A percentile compares a stretch with the other conserved stretches of the same genome.
Conservation (phyloP, 768 basidiomycete genomes). For the Coprinopsis sp. region DNA sequence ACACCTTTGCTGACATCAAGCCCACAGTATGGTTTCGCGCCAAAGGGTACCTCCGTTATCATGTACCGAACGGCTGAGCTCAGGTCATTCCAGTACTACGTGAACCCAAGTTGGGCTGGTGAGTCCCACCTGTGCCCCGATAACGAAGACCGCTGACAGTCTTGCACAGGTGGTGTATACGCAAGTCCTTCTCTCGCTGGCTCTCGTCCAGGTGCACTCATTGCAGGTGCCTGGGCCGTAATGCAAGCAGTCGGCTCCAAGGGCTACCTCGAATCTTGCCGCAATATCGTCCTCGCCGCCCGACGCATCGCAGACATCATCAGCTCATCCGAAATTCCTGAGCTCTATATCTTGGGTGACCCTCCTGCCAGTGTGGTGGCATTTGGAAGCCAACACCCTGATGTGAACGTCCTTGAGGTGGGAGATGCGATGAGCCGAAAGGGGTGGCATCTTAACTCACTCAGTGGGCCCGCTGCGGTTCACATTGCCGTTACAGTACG, state of each 20-base stretch:
- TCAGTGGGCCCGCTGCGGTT: conserved; percentile 73
- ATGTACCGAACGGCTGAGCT: conserved; percentile 86
- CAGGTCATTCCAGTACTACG: conserved; percentile 80
- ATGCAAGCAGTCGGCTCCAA: conserved; percentile 89
- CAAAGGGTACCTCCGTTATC: conserved; percentile 91
- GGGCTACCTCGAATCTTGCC: conserved; percentile 86
- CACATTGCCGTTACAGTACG: conserved; percentile 94
- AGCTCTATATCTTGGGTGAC: conserved; percentile 84
- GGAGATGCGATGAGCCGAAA: conserved; percentile 82
- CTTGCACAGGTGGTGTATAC: conserved; percentile 72
- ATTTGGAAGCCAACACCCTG: conserved; percentile 62
- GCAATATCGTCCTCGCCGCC: conserved; percentile 71
- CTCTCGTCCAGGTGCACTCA: conserved; percentile 85
- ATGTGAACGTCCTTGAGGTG: conserved; percentile 77
- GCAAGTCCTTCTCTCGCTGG: conserved; percentile 87
- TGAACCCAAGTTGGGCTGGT: conserved; percentile 78
- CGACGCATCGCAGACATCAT: conserved; percentile 68
- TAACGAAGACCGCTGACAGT: conserved; percentile 1
- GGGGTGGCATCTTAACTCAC: conserved; percentile 91
- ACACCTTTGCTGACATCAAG: conserved; percentile 9
- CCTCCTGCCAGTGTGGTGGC: conserved; percentile 90
- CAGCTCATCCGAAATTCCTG: conserved; percentile 61
- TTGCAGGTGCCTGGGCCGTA: conserved; percentile 96
- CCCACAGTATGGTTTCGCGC: conserved; percentile 86
- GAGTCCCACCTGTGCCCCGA: conserved; percentile 14